Evolutionary conservation across 345 rosid species (phyloP).

Genomic region (Raphanus raphanistrum): DNA sequence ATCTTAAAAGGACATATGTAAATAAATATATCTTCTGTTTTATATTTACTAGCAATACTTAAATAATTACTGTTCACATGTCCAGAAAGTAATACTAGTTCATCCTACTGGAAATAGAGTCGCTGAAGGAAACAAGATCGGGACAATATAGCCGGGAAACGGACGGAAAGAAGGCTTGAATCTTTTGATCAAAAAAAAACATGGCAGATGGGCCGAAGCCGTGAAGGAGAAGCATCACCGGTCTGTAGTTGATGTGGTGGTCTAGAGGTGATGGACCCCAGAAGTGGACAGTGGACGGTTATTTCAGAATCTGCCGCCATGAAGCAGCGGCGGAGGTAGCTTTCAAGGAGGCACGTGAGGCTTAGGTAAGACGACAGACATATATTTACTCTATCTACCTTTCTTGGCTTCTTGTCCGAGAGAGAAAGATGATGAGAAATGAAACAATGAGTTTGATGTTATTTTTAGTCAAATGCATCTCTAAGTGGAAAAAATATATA

Average conservation of each 20-base stretch:
- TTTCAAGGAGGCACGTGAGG: slow-evolving; percentile 53
- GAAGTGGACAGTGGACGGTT: slow-evolving; percentile 61
- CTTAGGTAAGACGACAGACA: slow-evolving; percentile 53
- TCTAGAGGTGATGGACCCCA: slow-evolving; percentile 57
- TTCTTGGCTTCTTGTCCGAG: slow-evolving; percentile 35
- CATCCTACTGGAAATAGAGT: slow-evolving; percentile 36
- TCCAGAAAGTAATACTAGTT: background rate
- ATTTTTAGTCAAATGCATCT: background rate
- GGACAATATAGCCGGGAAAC: slow-evolving; percentile 64
- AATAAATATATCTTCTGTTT: background rate
- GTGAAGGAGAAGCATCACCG: slow-evolving; percentile 66
- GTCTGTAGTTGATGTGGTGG: slow-evolving; percentile 29
- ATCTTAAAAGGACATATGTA: background rate
- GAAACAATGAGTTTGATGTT: background rate
- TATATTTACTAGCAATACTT: background rate
- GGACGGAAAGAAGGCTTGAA: slow-evolving; percentile 56
- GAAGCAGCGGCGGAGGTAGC: slow-evolving; percentile 77
- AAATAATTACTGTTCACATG: background rate
- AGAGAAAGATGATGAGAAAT: slow-evolving; percentile 9
- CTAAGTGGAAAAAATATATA: background rate
- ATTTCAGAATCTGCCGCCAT: slow-evolving; percentile 55
- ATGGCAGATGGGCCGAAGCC: slow-evolving; percentile 81
- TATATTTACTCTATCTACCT: slow-evolving; percentile 20
- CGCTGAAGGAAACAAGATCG: slow-evolving; percentile 75
- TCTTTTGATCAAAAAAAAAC: slow-evolving; percentile 56